Conservation (phyloP, 257 asterid genomes). For the Cruciata laevipes region DNA sequence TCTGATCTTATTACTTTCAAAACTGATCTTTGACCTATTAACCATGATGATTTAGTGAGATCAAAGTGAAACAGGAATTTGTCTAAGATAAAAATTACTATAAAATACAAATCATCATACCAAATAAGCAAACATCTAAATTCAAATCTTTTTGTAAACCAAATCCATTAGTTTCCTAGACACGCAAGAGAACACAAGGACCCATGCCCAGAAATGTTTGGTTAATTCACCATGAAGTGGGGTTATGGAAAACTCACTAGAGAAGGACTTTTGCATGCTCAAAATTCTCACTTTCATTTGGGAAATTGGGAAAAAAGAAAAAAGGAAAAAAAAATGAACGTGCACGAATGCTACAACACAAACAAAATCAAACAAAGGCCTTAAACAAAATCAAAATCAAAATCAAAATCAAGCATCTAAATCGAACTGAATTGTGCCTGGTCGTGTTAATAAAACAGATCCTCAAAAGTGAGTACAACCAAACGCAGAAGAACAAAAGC, state of each 20-base stretch:
- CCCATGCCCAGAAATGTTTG: slow-evolving; percentile 23
- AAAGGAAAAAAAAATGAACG: no score
- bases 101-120: no score
- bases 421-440: slow-evolving; percentile 23
- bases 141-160: not conserved
- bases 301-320: slow-evolving; percentile 18
- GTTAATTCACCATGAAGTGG: slow-evolving; percentile 17
- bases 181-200: slow-evolving; percentile 8
- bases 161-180: no score
- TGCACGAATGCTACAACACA: slow-evolving; percentile 35
- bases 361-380: not conserved
- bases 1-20: no score
- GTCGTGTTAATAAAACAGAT: slow-evolving; percentile 16
- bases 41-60: no score
- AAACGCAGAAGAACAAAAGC: slow-evolving; percentile 13
- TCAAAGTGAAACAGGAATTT: no score
- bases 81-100: no score
- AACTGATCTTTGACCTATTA: no score
- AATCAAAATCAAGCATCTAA: slow-evolving; percentile 24
- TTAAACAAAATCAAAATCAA: not conserved
- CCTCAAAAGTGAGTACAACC: slow-evolving; percentile 18
- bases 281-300: slow-evolving; percentile 21
- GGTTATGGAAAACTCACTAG: slow-evolving; percentile 20
- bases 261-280: slow-evolving; percentile 37
- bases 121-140: no score